These are phyloP conservation scores for Asterionellopsis glacialis DNA, from an alignment of 108 stramenopile genomes.

Conservation along the genomic window DNA sequence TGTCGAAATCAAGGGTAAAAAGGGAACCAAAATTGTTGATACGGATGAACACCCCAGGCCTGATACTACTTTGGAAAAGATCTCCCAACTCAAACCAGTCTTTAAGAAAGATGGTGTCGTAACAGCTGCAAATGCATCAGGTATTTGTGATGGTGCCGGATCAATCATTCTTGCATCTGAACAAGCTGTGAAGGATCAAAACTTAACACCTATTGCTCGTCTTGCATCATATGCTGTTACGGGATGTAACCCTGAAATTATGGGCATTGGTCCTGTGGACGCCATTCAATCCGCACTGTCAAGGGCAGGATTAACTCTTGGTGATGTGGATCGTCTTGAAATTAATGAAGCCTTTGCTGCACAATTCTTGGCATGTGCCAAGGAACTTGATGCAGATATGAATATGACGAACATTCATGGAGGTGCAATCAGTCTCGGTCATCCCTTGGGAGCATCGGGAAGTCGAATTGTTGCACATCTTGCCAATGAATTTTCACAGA, in stretches of 20 bases:
- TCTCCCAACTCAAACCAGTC: constrained; percentile 82
- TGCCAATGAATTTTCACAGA: constrained; percentile 81
- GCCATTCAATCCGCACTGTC: constrained; percentile 87
- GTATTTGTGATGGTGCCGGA: constrained; percentile 98
- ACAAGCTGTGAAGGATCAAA: constrained; percentile 76
- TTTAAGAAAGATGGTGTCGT: constrained; percentile 97
- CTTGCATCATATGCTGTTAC: constrained; percentile 66
- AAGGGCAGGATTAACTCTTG: constrained; percentile 69
- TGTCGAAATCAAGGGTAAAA: constrained; percentile 82
- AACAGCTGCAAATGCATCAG: constrained; percentile 93
- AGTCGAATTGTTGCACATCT: constrained; percentile 92
- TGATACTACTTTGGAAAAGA: constrained; percentile 80
- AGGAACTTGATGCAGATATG: constrained; percentile 93
- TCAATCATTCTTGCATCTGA: constrained; percentile 89
- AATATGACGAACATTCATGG: constrained; percentile 90
- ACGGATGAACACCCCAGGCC: constrained; percentile 97
- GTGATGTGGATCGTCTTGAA: constrained; percentile 95
- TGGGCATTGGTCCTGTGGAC: constrained; percentile 95
- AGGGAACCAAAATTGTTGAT: constrained; percentile 73
- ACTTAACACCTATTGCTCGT: constrained; percentile 85
- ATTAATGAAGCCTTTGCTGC: constrained; percentile 99
- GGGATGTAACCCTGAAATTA: constrained; percentile 90
- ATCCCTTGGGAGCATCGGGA: constrained; percentile 94
- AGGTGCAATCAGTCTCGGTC: constrained; percentile 92
- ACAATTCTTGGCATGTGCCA: constrained; percentile 92